Evolutionary conservation across 2,329 filamentous ascomycete species (phyloP), one percentile per base, ranked within the genome.

Genomic region (Alternaria incomplexa): DNA sequence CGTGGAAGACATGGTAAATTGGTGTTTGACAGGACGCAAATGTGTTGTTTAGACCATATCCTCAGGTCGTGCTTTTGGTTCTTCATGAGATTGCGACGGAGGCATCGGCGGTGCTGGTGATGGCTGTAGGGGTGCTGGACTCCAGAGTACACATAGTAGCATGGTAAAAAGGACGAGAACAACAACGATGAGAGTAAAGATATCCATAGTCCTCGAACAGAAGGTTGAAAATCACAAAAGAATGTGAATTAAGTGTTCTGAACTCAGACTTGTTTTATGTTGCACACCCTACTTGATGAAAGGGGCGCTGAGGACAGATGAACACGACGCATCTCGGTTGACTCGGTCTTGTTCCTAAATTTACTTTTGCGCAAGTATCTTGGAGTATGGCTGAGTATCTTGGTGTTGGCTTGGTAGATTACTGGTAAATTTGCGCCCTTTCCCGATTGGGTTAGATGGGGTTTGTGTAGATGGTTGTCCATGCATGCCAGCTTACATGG

Each of bases 1-100:
- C 11, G 20, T 1, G 2, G 10, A 45, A 4, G 7, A 46, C 1
- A 6, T 25, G 8, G 9, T 25, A 15, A 2, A 25, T 25, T 0
- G 6, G 22, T 10, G 0, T 2, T 5, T 8, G 9, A 1, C 3
- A 25, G 22, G 2, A 10, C 0, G 3, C 3, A 1, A 5, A 3
- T n/a, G 12, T 15, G 13, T n/a, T 6, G 0, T 26, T 26, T 4
- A 47, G 45, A 47, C 45, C 22, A 47, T 25, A 1, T 5, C 0
- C 0, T 47, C 13, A 2, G 22, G 22, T 6, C 3, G 13, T 46
- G 6, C 2, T n/a, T 46, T n/a, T n/a, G 4, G 12, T 5, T 23
- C 7, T 8, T n/a, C 2, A 2, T 3, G 11, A 15, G 44, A 3
- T 13, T 12, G 6, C 2, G 20, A 15, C 20, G 6, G 11, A 25